phyloP scores from a whole-genome alignment of 176 grass and related monocot species.

The Rhynchospora tenuis region DNA sequence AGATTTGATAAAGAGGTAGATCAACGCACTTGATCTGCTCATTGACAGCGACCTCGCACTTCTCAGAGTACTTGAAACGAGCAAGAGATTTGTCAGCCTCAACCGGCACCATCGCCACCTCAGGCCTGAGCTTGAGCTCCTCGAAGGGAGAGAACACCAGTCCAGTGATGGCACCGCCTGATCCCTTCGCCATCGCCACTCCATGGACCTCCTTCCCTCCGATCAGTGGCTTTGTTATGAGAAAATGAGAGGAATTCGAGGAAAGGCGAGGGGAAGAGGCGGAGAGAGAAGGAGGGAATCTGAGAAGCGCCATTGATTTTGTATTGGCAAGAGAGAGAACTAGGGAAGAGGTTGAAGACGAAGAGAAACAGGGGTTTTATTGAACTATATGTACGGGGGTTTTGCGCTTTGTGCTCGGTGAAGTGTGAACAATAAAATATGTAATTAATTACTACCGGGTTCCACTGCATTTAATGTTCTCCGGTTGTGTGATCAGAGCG shows the following conservation, averaged over 20 bases:
- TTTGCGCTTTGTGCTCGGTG: not conserved
- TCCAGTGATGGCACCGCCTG: not conserved
- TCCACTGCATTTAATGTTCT: not conserved
- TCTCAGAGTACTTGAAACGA: conserved; percentile 31
- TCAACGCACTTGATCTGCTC: conserved; percentile 38
- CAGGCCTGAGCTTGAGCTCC: conserved; percentile 29
- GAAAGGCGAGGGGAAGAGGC: not conserved
- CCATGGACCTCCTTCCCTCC: not conserved
- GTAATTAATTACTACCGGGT: not conserved
- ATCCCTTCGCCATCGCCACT: conserved; percentile 24
- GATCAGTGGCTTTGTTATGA: not conserved
- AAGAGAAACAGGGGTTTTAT: not conserved
- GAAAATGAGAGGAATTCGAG: not conserved
- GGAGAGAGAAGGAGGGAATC: not conserved
- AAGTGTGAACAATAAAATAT: not conserved
- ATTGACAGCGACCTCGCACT: conserved; percentile 33
- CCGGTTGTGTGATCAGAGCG: not conserved
- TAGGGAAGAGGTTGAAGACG: not conserved
- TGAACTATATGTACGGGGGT: not conserved
- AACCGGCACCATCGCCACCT: conserved; percentile 23
- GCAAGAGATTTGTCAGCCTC: conserved; percentile 35
- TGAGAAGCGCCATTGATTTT: conserved; percentile 16
- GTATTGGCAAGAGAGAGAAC: not conserved
- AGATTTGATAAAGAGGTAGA: not conserved
- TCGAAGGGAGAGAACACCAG: conserved; percentile 33